Percentiles rank a stretch among this genome's conserved stretches.
phyloP scores from a whole-genome alignment of 78 protist species.

The Bigelowiella natans region DNA sequence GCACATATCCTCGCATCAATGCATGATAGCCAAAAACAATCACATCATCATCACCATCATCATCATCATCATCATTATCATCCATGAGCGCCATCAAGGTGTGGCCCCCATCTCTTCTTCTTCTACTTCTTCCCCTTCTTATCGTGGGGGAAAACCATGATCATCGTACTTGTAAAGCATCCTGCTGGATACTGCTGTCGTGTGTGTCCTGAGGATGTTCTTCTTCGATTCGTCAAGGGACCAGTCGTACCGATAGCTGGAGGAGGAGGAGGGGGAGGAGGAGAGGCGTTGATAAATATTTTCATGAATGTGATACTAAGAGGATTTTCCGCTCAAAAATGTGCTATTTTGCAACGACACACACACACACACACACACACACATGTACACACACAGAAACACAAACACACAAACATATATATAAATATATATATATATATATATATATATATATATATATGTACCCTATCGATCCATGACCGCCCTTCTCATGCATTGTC shows the following conservation, averaged over 20 bases:
- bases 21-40: too few relatives aligned
- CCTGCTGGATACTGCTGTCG: slow-evolving; percentile 94
- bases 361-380: background rate
- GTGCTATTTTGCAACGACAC: too few relatives aligned
- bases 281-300: background rate
- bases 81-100: too few relatives aligned
- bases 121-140: background rate
- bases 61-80: too few relatives aligned
- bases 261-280: too few relatives aligned
- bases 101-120: background rate
- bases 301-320: background rate
- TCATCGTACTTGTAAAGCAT: slow-evolving; percentile 70
- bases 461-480: slow-evolving; percentile 66
- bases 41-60: too few relatives aligned
- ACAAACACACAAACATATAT: too few relatives aligned
- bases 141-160: slow-evolving; percentile 52
- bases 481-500: slow-evolving; percentile 78
- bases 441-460: background rate
- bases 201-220: slow-evolving; percentile 89
- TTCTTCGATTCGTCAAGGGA: slow-evolving; percentile 51
- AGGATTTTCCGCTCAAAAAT: background rate
- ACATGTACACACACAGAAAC: too few relatives aligned
- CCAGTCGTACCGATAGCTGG: slow-evolving; percentile 80
- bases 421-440: background rate
- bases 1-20: too few relatives aligned